Base-by-base conservation (phyloP, 2,329 filamentous ascomycete genomes). In the Ophiostoma australiae region DNA sequence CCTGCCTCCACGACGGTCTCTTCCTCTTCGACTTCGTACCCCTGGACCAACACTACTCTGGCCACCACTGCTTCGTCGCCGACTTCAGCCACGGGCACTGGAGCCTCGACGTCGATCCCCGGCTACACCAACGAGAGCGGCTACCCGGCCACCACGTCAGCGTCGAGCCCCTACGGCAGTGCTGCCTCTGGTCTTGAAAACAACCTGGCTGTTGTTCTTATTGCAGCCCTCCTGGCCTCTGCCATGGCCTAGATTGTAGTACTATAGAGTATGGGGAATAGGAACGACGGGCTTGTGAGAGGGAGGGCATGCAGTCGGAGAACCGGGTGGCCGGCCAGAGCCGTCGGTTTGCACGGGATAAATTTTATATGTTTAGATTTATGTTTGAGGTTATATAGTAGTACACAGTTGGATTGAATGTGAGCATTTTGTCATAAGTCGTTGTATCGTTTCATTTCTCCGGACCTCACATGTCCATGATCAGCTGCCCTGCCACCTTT, bases 401-500 rank as follows among this genome's bases (percentile, higher is more conserved):
- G 7, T 17, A 11, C 10, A 23, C 48, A 55, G 20, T 20, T n/a
- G n/a, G 23, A 23, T 55, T 27, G 17, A 31, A 20, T 37, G 17
- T 66, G 17, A 39, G 37, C 37, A n/a, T 31, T 11, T 67, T 31
- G 35, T 67, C 65, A 44, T 67, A 44, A 67, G 3, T 39, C 58
- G 58, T 63, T 7, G 35, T 3, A 15, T 27, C 23, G n/a, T 58
- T 11, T 35, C 27, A 6, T 33, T 17, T 37, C 10, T n/a, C 27
- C 58, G 13, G 6, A n/a, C 52, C 17, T 84, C 81, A 97, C 74
- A 97, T 91, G 80, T 98, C 94, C 78, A 97, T 84, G 76, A 97
- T 80, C 77, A 97, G 81, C 80, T 97, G 92, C 70, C 92, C 91
- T 17, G 91, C 91, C 76, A 96, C 84, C 80, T 92, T 95, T 81